Conservation (phyloP, 805 yeast species). For the Metschnikowia kofuensis region DNA sequence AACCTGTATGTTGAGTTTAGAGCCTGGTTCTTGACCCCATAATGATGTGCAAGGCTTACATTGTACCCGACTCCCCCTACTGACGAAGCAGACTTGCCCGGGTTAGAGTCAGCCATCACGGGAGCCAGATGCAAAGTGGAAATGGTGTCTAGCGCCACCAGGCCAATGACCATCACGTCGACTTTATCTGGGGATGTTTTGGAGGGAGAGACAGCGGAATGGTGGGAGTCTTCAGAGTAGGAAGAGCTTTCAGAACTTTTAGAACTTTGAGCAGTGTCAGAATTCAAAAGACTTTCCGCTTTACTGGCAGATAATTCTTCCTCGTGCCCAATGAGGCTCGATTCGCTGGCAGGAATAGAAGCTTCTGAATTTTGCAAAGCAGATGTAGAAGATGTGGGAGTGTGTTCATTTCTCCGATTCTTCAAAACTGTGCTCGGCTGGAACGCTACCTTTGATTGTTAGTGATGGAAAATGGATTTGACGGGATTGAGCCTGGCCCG, state of each 20-base stretch:
- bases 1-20: slow-evolving; percentile 31
- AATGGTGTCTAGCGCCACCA: slow-evolving; percentile 72
- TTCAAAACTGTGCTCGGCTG: slow-evolving; percentile 11
- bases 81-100: slow-evolving; percentile 54
- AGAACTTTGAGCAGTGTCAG: too few species aligned
- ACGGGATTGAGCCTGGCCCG: too few species aligned
- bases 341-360: too few species aligned
- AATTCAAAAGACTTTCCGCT: too few species aligned
- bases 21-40: slow-evolving; percentile 16
- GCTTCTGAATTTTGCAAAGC: too few species aligned
- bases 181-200: slow-evolving; percentile 7
- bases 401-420: neutral
- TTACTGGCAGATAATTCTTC: too few species aligned
- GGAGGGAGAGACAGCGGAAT: neutral
- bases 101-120: slow-evolving; percentile 63
- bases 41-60: slow-evolving; percentile 61
- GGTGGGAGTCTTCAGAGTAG: too few species aligned
- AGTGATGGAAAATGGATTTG: neutral
- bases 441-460: slow-evolving; percentile 3
- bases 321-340: too few species aligned
- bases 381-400: too few species aligned
- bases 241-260: too few species aligned
- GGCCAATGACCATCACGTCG: slow-evolving; percentile 58
- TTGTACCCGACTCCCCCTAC: slow-evolving; percentile 88
- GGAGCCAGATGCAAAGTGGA: slow-evolving; percentile 39